Percentiles rank a stretch among this genome's conserved stretches.
Evolutionary conservation across 441 rosid genomes (phyloP).

Genomic region (Mallotus japonicus): DNA sequence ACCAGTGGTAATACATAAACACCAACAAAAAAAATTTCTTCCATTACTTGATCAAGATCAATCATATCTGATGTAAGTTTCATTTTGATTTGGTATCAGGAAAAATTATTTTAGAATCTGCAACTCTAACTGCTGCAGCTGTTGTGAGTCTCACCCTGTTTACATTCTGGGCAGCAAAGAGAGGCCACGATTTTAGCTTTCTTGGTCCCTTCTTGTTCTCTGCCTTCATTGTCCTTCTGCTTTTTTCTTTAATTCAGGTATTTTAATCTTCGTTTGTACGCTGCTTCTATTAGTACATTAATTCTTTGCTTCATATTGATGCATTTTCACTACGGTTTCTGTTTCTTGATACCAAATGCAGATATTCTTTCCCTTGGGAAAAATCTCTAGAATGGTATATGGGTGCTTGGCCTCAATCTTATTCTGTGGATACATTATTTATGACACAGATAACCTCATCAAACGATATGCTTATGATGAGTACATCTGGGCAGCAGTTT

Average conservation of each 20-base stretch:
- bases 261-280: no score
- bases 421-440: slow-evolving; percentile 78
- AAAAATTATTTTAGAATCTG: slow-evolving; percentile 74
- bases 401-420: slow-evolving; percentile 68
- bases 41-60: no score
- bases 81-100: slow-evolving; percentile 42
- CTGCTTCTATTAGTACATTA: no score
- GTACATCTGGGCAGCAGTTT: slow-evolving; percentile 75
- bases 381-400: slow-evolving; percentile 67
- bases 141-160: slow-evolving; percentile 71
- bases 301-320: no score
- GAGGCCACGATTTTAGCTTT: slow-evolving; percentile 83
- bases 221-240: slow-evolving; percentile 57
- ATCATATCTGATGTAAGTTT: background rate
- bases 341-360: slow-evolving; percentile 27
- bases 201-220: slow-evolving; percentile 90
- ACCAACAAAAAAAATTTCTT: background rate
- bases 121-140: slow-evolving; percentile 60
- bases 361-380: slow-evolving; percentile 75
- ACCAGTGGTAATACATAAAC: background rate
- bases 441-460: slow-evolving; percentile 79
- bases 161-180: slow-evolving; percentile 91
- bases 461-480: slow-evolving; percentile 78
- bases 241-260: slow-evolving; percentile 83
- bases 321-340: background rate